phyloP scores from a whole-genome alignment of 345 rosid species.

The Lumnitzera racemosa region DNA sequence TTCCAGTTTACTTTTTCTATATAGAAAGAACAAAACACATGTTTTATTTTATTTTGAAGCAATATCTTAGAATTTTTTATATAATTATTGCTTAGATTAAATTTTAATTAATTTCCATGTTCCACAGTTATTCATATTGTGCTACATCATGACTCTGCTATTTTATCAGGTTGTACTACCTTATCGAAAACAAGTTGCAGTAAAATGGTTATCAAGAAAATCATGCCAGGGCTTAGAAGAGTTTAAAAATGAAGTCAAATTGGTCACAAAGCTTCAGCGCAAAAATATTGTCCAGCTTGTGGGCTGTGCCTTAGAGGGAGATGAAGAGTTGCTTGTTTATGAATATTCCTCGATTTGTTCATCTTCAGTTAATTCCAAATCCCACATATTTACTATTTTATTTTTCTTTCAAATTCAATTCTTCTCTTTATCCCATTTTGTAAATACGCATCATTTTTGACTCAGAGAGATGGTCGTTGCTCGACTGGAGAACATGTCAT shows the following conservation, averaged over 20 bases:
- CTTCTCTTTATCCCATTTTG: too few relatives aligned
- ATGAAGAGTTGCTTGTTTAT: constrained; percentile 30
- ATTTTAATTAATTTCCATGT: too few relatives aligned
- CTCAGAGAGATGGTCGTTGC: constrained; percentile 7
- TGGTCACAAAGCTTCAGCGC: constrained; percentile 34
- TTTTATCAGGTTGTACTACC: constrained; percentile 20
- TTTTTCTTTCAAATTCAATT: background rate
- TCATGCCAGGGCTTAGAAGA: constrained; percentile 36
- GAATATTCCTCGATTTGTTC: constrained; percentile 32
- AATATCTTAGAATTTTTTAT: too few relatives aligned
- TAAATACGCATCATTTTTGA: constrained; percentile 11
- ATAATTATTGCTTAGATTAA: too few relatives aligned
- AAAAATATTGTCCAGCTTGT: constrained; percentile 31
- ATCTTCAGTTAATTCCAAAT: constrained; percentile 22
- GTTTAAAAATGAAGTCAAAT: constrained; percentile 31
- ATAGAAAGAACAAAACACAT: too few relatives aligned
- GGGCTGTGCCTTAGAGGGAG: constrained; percentile 25
- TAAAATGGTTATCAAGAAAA: constrained; percentile 28
- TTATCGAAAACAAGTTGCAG: constrained; percentile 24
- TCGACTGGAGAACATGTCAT: constrained; percentile 32
- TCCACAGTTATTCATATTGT: too few relatives aligned
- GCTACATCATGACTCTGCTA: too few relatives aligned
- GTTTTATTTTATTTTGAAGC: too few relatives aligned
- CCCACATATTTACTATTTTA: too few relatives aligned
- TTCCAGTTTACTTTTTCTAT: too few relatives aligned